Evolutionary conservation across 208 protist genomes (phyloP).

Genomic region (Trypanosoma scelopori): DNA sequence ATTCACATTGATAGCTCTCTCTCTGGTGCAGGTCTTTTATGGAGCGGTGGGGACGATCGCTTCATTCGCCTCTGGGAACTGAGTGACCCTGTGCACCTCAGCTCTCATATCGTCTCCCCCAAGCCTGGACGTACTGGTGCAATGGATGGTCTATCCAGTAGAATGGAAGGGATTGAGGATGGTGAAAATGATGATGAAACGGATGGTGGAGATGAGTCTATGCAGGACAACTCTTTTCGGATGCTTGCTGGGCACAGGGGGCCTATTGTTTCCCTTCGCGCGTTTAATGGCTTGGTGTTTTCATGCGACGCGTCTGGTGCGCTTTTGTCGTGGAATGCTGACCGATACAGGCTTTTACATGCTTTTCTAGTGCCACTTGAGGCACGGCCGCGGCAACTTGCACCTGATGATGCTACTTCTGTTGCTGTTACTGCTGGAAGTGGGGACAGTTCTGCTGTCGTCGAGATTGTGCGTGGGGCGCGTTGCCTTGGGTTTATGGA

Average conservation of each 20-base stretch:
- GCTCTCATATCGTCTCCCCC: background rate
- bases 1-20: background rate
- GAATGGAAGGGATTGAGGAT: background rate
- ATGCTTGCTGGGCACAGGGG: constrained; percentile 24
- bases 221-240: constrained; percentile 14
- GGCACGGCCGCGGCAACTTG: background rate
- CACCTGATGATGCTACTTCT: background rate
- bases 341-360: constrained; percentile 25
- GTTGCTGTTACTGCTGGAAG: background rate
- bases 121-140: background rate
- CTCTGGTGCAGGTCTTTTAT: constrained; percentile 6
- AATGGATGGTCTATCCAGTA: background rate
- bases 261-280: constrained; percentile 11
- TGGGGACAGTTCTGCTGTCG: background rate
- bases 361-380: constrained; percentile 17
- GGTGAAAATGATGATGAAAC: background rate
- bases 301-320: constrained; percentile 24
- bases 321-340: constrained; percentile 21
- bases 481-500: constrained; percentile 18
- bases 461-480: constrained; percentile 2
- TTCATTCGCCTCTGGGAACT: constrained; percentile 26
- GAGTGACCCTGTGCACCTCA: constrained; percentile 7
- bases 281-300: constrained; percentile 9
- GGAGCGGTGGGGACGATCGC: constrained; percentile 25
- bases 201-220: constrained; percentile 16